These are phyloP conservation scores for Cudoniella acicularis DNA, from an alignment of 495 filamentous ascomycete genomes.

Conservation along the genomic window DNA sequence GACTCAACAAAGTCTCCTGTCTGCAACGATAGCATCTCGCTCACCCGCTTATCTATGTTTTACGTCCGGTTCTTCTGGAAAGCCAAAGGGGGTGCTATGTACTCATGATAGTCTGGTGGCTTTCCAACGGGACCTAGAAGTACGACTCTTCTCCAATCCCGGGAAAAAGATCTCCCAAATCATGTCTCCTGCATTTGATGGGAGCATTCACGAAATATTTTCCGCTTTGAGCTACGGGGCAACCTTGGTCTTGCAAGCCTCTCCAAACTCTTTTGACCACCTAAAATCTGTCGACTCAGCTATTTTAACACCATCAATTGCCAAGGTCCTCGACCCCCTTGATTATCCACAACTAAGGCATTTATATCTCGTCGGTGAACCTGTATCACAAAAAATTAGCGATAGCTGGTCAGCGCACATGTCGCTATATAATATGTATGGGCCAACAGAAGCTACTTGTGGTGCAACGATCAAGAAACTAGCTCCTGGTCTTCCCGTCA, in stretches of 20 bases:
- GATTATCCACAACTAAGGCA: conserved; percentile 24
- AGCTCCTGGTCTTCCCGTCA: conserved; percentile 21
- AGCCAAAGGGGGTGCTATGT: conserved; percentile 32
- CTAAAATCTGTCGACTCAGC: conserved; percentile 22
- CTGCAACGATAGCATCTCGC: not conserved
- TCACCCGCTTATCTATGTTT: conserved; percentile 32
- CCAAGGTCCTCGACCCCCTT: conserved; percentile 14
- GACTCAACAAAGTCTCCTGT: conserved; percentile 1
- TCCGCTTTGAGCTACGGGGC: conserved; percentile 36
- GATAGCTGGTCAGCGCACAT: not conserved
- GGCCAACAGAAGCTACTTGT: conserved; percentile 34
- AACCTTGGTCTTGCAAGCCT: conserved; percentile 30
- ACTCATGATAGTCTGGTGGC: conserved; percentile 24
- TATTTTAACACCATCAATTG: conserved; percentile 33
- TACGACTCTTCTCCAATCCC: conserved; percentile 25
- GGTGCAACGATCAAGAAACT: conserved; percentile 27
- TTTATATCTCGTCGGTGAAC: not conserved
- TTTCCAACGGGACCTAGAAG: conserved; percentile 22
- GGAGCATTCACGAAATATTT: conserved; percentile 37
- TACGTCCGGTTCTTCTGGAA: conserved; percentile 36
- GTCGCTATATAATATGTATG: conserved; percentile 35
- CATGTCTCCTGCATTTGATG: conserved; percentile 37
- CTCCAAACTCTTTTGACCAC: conserved; percentile 21
- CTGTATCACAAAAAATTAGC: not conserved
- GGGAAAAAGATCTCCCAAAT: conserved; percentile 31